Evolutionary conservation across 306 rosid genomes (phyloP).

Genomic region (Castanopsis chinensis): DNA sequence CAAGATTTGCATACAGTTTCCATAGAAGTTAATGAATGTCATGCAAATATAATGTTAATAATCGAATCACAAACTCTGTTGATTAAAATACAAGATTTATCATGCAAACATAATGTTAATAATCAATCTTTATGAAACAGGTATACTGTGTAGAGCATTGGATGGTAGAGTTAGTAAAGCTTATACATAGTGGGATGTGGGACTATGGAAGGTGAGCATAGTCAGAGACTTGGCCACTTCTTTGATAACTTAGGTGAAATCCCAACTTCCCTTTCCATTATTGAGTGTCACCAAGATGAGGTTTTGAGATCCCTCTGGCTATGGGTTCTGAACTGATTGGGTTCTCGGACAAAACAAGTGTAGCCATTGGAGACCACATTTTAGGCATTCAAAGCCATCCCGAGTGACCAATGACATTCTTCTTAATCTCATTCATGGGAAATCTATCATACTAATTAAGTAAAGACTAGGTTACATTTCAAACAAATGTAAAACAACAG

Average conservation of each 20-base stretch:
- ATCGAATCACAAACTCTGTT: no score
- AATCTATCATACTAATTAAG: no score
- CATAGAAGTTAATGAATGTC: no score
- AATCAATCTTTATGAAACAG: slow-evolving; percentile 10
- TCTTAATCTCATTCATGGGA: slow-evolving; percentile 27
- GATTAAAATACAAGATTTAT: no score
- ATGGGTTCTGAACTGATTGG: slow-evolving; percentile 57
- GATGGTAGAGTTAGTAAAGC: slow-evolving; percentile 67
- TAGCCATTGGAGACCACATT: slow-evolving; percentile 46
- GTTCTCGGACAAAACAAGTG: slow-evolving; percentile 59
- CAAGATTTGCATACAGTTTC: no score
- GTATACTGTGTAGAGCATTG: slow-evolving; percentile 61
- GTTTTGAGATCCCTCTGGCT: slow-evolving; percentile 50
- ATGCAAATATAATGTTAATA: no score
- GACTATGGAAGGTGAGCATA: slow-evolving; percentile 46
- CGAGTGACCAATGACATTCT: slow-evolving; percentile 62
- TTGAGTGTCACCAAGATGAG: slow-evolving; percentile 69
- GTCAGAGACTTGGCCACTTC: slow-evolving; percentile 31
- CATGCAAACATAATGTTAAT: no score
- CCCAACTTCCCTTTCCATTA: slow-evolving; percentile 40
- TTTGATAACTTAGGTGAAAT: slow-evolving; percentile 27
- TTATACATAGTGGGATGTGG: slow-evolving; percentile 66
- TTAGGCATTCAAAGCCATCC: slow-evolving; percentile 80
- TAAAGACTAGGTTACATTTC: no score
- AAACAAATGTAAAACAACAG: no score